Evolutionary conservation across 2,329 filamentous ascomycete species (phyloP), one percentile per base, ranked within the genome.

Genomic region (Leptographium galeiforme): DNA sequence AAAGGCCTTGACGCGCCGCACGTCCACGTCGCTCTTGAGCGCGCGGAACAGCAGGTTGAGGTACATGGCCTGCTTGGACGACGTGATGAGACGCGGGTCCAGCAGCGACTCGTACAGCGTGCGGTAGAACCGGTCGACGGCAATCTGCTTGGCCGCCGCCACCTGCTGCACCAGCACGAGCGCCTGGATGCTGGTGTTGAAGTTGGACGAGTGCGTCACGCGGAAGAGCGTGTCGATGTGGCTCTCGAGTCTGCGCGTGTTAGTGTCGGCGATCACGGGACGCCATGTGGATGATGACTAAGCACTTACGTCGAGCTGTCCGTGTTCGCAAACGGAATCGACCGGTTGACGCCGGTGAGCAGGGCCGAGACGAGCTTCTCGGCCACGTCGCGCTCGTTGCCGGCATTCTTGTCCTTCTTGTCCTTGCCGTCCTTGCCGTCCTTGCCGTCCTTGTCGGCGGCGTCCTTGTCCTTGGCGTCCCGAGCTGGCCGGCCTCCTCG

Each of bases 171-270:
- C 94, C 48, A 98, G 74, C 71, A 95, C 85, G 59, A 98, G 78
- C 38, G 93, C 91, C 68, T 98, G 93, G 40, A 98, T 88, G 64
- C 89, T 93, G 1, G 93, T 98, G 70, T 97, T 98, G 77, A 98
- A 97, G 68, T 98, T 98, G 54, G 91, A 89, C 1, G 91, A 97
- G 69, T 98, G 93, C 0, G 93, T 95, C 62, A 98, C 93, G 62
- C 82, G 84, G 77, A 96, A 98, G 32, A 98, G 77, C 4, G 91
- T 96, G 64, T 97, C 86, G 54, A 98, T 79, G 63, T 98, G 91
- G 55, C 84, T 82, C 63, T 94, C 87, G 59, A 97, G 80, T 30
- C 82, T 86, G 58, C 44, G 54, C 16, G 13, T 11, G 40, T 59
- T 53, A 61, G 47, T 30, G 14, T 33, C 8, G 16, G 30, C 19